A percentile compares a stretch with the other conserved stretches of the same genome.
These are phyloP conservation scores for Wickerhamomyces subpelliculosus DNA, from an alignment of 805 yeast species.

Conservation along the genomic window DNA sequence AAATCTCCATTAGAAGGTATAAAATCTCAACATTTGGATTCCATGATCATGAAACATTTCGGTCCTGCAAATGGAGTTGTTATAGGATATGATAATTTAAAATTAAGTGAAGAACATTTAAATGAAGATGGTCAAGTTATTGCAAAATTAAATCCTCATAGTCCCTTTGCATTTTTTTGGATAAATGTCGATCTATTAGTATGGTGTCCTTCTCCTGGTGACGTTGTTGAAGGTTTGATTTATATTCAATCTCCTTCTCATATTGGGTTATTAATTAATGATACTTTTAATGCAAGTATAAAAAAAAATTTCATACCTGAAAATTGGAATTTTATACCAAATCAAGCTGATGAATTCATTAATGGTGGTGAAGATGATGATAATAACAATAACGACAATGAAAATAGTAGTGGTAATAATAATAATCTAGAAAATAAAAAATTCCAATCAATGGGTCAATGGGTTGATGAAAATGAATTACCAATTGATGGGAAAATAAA, in stretches of 20 bases:
- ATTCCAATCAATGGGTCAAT: slow-evolving; percentile 67
- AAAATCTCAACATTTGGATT: slow-evolving; percentile 82
- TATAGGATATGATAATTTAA: slow-evolving; percentile 65
- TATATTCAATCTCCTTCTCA: slow-evolving; percentile 95
- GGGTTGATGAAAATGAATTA: slow-evolving; percentile 73
- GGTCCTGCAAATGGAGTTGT: slow-evolving; percentile 74
- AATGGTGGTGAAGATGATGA: slow-evolving; percentile 18
- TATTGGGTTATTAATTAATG: slow-evolving; percentile 84
- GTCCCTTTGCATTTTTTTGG: slow-evolving; percentile 90
- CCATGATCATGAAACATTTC: slow-evolving; percentile 78
- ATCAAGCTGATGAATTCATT: slow-evolving; percentile 54
- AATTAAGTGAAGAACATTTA: slow-evolving; percentile 35
- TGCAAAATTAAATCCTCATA: slow-evolving; percentile 64
- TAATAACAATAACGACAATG: slow-evolving; percentile 15
- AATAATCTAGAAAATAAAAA: slow-evolving; percentile 18
- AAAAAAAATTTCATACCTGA: slow-evolving; percentile 81
- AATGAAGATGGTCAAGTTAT: slow-evolving; percentile 30
- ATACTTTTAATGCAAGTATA: slow-evolving; percentile 91
- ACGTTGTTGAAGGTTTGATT: slow-evolving; percentile 75
- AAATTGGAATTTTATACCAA: slow-evolving; percentile 79
- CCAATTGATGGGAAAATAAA: slow-evolving; percentile 77
- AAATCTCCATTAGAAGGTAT: slow-evolving; percentile 71
- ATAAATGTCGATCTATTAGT: slow-evolving; percentile 71
- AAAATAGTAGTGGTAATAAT: slow-evolving; percentile 14
- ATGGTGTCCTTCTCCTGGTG: slow-evolving; percentile 91